phyloP scores from a whole-genome alignment of 805 yeast species.

The Candida awuae region DNA sequence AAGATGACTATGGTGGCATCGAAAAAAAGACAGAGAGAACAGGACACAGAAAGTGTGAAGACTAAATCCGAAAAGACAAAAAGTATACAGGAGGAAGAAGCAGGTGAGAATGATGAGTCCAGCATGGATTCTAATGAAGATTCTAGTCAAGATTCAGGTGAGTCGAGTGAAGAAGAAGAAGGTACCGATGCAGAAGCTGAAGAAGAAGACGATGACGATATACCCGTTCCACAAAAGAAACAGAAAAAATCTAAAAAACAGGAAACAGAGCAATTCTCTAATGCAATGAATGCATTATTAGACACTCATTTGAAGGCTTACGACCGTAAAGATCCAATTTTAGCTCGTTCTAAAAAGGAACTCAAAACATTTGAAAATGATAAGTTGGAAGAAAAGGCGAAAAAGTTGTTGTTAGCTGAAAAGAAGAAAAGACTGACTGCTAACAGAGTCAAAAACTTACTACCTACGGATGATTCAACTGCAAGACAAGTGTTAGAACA shows the following conservation, averaged over 20 bases:
- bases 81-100: neutral
- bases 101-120: constrained; percentile 10
- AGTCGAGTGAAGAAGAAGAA: constrained; percentile 17
- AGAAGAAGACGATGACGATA: constrained; percentile 22
- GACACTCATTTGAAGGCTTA: constrained; percentile 84
- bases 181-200: constrained; percentile 16
- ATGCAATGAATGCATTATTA: constrained; percentile 75
- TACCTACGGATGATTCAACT: constrained; percentile 53
- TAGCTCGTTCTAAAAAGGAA: constrained; percentile 70
- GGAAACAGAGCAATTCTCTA: constrained; percentile 71
- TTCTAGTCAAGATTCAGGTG: constrained; percentile 14
- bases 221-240: constrained; percentile 36
- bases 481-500: constrained; percentile 42
- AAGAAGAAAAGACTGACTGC: constrained; percentile 59
- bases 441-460: constrained; percentile 56
- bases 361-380: constrained; percentile 69
- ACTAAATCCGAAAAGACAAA: no score
- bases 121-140: constrained; percentile 11
- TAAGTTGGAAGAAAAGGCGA: constrained; percentile 78
- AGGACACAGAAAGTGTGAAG: no score
- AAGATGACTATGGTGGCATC: neutral
- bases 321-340: constrained; percentile 81
- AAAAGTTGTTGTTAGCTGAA: constrained; percentile 59
- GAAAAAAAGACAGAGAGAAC: constrained; percentile 1
- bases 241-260: constrained; percentile 52